These are phyloP conservation scores for Venturiaceae sp. DNA, from an alignment of 2,329 filamentous ascomycete species.

Conservation along the genomic window DNA sequence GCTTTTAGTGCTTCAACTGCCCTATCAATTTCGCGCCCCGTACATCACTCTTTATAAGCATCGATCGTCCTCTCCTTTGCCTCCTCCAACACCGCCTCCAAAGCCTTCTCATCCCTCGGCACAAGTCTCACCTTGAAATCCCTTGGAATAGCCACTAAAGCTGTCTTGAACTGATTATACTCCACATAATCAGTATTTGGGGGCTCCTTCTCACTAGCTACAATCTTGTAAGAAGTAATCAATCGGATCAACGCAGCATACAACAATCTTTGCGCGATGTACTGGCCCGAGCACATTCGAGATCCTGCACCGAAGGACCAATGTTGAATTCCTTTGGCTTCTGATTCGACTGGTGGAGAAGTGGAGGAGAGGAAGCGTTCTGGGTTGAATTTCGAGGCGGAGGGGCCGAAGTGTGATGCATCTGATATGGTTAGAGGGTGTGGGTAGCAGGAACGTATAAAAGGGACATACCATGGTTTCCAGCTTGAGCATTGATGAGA, in stretches of 20 bases:
- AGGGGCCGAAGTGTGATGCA: conserved; percentile 37
- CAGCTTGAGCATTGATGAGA: conserved; percentile 45
- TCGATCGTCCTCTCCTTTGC: not conserved
- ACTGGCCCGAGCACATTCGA: conserved; percentile 41
- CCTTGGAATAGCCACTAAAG: conserved; percentile 48
- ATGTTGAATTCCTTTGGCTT: conserved; percentile 22
- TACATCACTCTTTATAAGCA: not conserved
- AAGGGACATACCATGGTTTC: conserved; percentile 37
- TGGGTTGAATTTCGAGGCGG: conserved; percentile 37
- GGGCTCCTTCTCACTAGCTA: conserved; percentile 37
- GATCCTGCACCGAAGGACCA: conserved; percentile 44
- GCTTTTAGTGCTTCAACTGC: too few species aligned
- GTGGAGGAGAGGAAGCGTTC: conserved; percentile 36
- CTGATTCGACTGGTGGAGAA: conserved; percentile 22
- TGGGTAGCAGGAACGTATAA: not conserved
- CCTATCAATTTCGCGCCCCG: too few species aligned
- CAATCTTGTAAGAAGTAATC: conserved; percentile 39
- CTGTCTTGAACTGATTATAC: conserved; percentile 51
- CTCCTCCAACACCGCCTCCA: not conserved
- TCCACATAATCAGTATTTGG: conserved; percentile 54
- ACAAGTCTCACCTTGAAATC: conserved; percentile 50
- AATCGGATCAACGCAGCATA: conserved; percentile 41
- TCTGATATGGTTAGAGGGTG: conserved; percentile 21
- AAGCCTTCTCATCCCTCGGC: conserved; percentile 30
- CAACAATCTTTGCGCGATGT: conserved; percentile 40